Evolutionary conservation across 1,139 yeast genomes (phyloP).

Genomic region (Geotrichum citri-aurantii): DNA sequence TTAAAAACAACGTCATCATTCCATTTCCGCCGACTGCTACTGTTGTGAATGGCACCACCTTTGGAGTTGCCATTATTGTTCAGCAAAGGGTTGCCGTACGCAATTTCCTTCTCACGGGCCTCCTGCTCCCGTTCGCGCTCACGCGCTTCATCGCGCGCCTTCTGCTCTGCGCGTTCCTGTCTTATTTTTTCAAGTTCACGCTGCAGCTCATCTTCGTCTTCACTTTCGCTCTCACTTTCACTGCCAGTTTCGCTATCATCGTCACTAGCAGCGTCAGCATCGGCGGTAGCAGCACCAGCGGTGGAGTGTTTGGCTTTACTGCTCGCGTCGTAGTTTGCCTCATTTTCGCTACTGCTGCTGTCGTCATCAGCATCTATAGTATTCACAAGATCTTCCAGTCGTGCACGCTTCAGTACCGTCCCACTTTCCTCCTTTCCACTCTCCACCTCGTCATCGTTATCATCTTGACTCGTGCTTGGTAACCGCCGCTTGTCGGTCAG

Average conservation of each 20-base stretch:
- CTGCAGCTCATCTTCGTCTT: conserved; percentile 37
- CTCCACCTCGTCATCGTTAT: conserved; percentile 21
- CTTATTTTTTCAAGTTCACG: conserved; percentile 52
- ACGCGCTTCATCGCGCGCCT: conserved; percentile 33
- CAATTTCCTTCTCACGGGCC: conserved; percentile 35
- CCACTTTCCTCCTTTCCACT: conserved; percentile 18
- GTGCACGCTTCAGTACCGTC: conserved; percentile 19
- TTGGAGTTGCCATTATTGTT: conserved; percentile 21
- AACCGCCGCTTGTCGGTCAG: conserved; percentile 7
- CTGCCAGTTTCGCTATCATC: conserved; percentile 26
- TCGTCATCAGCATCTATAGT: conserved; percentile 15
- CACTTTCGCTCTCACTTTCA: conserved; percentile 26
- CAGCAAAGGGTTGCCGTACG: conserved; percentile 45
- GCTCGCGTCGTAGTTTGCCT: conserved; percentile 24
- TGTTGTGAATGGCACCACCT: conserved; percentile 5
- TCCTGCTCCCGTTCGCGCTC: conserved; percentile 33
- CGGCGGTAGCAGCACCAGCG: conserved; percentile 24
- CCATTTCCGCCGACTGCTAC: conserved; percentile 40
- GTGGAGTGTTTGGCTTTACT: conserved; percentile 17
- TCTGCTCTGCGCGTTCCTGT: conserved; percentile 40
- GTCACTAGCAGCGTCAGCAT: conserved; percentile 23
- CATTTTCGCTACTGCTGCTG: conserved; percentile 23
- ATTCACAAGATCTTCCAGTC: conserved; percentile 26
- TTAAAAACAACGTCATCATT: conserved; percentile 45
- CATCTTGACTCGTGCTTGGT: conserved; percentile 18